Conservation (phyloP, 495 filamentous ascomycete species). For the Annulohypoxylon moriforme region DNA sequence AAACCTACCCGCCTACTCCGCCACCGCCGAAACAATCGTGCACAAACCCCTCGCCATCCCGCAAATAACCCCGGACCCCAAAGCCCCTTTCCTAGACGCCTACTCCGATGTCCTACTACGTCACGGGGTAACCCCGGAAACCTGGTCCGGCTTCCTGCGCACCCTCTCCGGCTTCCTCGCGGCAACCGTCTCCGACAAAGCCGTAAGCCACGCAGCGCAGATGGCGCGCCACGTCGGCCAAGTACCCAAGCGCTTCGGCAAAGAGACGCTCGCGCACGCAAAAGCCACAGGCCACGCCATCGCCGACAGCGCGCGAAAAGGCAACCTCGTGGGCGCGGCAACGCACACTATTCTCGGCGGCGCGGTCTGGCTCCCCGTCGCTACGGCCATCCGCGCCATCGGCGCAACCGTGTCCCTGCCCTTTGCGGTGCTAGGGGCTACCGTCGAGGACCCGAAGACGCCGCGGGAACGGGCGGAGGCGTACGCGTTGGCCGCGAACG, state of each 20-base stretch:
- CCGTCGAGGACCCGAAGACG: conserved; percentile 41
- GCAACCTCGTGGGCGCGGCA: conserved; percentile 44
- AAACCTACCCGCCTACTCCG: conserved; percentile 20
- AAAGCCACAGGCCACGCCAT: conserved; percentile 38
- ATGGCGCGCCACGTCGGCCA: conserved; percentile 43
- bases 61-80: conserved; percentile 37
- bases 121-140: conserved; percentile 42
- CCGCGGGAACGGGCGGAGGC: conserved; percentile 46
- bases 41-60: conserved; percentile 47
- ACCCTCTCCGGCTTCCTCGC: conserved; percentile 52
- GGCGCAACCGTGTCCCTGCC: conserved; percentile 43
- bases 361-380: conserved; percentile 40
- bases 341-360: conserved; percentile 34
- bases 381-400: conserved; percentile 35
- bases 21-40: background rate
- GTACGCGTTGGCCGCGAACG: conserved; percentile 46
- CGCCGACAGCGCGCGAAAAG: conserved; percentile 37
- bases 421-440: conserved; percentile 34
- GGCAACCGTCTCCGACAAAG: conserved; percentile 48
- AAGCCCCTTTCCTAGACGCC: conserved; percentile 44
- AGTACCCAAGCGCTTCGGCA: conserved; percentile 45
- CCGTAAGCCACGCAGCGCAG: conserved; percentile 47
- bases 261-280: conserved; percentile 38
- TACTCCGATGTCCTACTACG: conserved; percentile 39
- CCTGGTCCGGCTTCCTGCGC: conserved; percentile 43